Evolutionary conservation across 441 rosid species (phyloP).

Genomic region (Omphalea diandra): DNA sequence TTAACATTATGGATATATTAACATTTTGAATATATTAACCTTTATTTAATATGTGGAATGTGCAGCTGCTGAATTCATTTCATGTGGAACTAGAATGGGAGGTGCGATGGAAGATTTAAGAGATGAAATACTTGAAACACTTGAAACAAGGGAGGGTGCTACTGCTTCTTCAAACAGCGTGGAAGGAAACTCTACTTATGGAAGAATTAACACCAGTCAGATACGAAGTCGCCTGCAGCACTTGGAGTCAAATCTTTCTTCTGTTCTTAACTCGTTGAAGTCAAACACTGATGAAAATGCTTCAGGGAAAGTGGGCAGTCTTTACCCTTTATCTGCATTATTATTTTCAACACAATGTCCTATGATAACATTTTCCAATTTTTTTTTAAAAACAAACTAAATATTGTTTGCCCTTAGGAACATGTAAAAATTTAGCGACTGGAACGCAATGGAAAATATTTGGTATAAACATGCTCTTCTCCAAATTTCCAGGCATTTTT

Average conservation of each 20-base stretch:
- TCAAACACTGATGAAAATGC: slow-evolving; percentile 42
- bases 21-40: slow-evolving; percentile 19
- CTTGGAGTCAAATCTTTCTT: slow-evolving; percentile 75
- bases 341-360: not conserved
- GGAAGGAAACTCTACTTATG: slow-evolving; percentile 31
- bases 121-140: slow-evolving; percentile 30
- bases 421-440: not conserved
- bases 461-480: not conserved
- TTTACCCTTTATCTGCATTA: slow-evolving; percentile 6
- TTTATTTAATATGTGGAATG: slow-evolving; percentile 14
- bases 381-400: not conserved
- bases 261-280: slow-evolving; percentile 58
- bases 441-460: not conserved
- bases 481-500: not conserved
- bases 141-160: slow-evolving; percentile 28
- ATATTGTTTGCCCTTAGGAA: not conserved
- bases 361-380: not conserved
- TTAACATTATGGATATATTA: slow-evolving; percentile 15
- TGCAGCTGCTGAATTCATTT: slow-evolving; percentile 57
- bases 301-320: slow-evolving; percentile 44
- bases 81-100: slow-evolving; percentile 19
- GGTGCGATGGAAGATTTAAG: slow-evolving; percentile 23
- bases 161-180: slow-evolving; percentile 30
- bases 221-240: slow-evolving; percentile 59
- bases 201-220: slow-evolving; percentile 35